These are phyloP conservation scores for Kwoniella dejecticola DNA, from an alignment of 768 basidiomycete species.

Conservation along the genomic window DNA sequence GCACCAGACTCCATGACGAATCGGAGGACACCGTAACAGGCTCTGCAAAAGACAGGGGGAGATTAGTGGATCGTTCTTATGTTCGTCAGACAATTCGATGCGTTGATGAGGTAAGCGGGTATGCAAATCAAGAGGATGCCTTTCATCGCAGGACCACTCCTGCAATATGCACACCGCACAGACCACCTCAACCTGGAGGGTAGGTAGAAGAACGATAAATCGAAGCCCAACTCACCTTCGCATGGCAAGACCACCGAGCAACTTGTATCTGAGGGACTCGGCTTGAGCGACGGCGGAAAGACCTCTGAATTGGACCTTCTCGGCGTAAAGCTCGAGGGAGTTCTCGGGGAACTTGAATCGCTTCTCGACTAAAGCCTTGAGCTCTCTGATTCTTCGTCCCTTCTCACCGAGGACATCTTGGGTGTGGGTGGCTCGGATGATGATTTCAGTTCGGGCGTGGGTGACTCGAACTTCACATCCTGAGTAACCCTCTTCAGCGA, in stretches of 20 bases:
- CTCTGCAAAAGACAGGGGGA: conserved; percentile 60
- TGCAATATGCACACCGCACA: too few relatives aligned
- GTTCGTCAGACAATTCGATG: not conserved
- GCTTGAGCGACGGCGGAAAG: conserved; percentile 98
- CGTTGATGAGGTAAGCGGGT: too few relatives aligned
- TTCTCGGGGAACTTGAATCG: conserved; percentile 99
- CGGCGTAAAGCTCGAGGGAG: conserved; percentile 96
- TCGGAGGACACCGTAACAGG: conserved; percentile 99
- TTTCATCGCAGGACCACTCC: too few relatives aligned
- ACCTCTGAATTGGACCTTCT: conserved; percentile 98
- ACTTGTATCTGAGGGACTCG: conserved; percentile 97
- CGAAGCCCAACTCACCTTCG: conserved; percentile 72
- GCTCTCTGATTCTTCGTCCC: conserved; percentile 97
- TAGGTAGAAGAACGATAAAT: too few relatives aligned
- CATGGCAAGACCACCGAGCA: conserved; percentile 98
- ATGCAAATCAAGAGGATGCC: too few relatives aligned
- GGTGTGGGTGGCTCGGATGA: conserved; percentile 99
- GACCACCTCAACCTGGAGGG: too few relatives aligned
- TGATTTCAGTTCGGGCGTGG: conserved; percentile 99
- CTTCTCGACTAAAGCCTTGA: conserved; percentile 97
- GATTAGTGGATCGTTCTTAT: not conserved
- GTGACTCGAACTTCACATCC: conserved; percentile 99
- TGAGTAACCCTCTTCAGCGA: conserved; percentile 99
- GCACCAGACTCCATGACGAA: conserved; percentile 99
- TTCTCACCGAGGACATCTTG: conserved; percentile 96